phyloP scores from a whole-genome alignment of 176 grass and related monocot species.

The Neostapfia colusana region DNA sequence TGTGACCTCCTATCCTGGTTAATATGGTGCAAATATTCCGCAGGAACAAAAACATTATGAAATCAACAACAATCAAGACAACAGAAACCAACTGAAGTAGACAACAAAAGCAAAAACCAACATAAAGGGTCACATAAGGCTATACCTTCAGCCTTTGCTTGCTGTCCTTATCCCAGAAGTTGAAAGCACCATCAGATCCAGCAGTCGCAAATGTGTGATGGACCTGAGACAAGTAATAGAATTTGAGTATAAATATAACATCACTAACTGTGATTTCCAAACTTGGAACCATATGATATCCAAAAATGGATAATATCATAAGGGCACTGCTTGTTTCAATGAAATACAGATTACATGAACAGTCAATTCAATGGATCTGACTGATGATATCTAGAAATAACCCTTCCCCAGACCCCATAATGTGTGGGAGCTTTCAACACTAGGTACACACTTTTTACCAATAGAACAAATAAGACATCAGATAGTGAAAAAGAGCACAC shows the following conservation, averaged over 20 bases:
- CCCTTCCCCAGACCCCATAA: too few relatives aligned
- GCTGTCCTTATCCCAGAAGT: conserved; percentile 92
- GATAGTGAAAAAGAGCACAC: background rate
- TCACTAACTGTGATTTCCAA: background rate
- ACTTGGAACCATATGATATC: conserved; percentile 9
- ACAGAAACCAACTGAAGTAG: conserved; percentile 6
- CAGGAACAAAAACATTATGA: conserved; percentile 6
- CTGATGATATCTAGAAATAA: background rate
- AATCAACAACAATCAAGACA: conserved; percentile 22
- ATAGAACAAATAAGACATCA: conserved; percentile 16
- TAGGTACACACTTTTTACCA: background rate
- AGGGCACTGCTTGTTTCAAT: conserved; percentile 11
- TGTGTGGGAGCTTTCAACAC: too few relatives aligned
- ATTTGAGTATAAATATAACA: conserved; percentile 25
- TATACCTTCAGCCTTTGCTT: conserved; percentile 86
- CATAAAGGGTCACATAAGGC: background rate
- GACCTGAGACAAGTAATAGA: conserved; percentile 45
- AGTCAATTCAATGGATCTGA: conserved; percentile 7
- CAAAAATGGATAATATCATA: background rate
- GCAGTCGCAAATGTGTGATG: conserved; percentile 88
- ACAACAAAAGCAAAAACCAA: background rate
- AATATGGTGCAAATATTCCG: background rate
- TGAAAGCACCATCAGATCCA: conserved; percentile 88
- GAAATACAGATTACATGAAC: conserved; percentile 18
- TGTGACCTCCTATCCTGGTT: background rate